Evolutionary conservation across 2,329 filamentous ascomycete species (phyloP).

Genomic region (Sphaerulina populicola): DNA sequence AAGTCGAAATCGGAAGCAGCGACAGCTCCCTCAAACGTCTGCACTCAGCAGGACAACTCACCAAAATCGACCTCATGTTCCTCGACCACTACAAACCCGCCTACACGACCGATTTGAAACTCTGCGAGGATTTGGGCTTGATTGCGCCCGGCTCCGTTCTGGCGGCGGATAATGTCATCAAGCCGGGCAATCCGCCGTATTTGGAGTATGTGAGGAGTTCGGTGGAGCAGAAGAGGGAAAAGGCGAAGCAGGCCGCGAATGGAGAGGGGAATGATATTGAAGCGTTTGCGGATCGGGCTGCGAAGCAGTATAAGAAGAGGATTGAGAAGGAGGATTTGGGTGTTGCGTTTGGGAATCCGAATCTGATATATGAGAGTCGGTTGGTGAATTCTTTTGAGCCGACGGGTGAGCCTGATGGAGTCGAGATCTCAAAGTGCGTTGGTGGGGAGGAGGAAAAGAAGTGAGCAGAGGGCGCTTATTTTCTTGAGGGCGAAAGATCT

Average conservation of each 20-base stretch:
- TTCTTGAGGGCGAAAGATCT: not conserved
- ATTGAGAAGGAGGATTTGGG: slow-evolving; percentile 41
- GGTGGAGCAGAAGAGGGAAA: slow-evolving; percentile 44
- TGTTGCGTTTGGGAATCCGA: slow-evolving; percentile 50
- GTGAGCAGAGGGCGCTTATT: not conserved
- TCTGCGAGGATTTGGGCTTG: slow-evolving; percentile 63
- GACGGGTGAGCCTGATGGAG: slow-evolving; percentile 56
- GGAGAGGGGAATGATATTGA: slow-evolving; percentile 27
- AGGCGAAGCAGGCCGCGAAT: slow-evolving; percentile 18
- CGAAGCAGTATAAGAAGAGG: slow-evolving; percentile 43
- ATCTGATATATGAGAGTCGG: slow-evolving; percentile 57
- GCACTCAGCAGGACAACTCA: slow-evolving; percentile 45
- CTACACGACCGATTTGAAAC: slow-evolving; percentile 65
- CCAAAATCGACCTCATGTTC: slow-evolving; percentile 63
- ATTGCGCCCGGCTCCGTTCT: slow-evolving; percentile 55
- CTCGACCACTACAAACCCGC: slow-evolving; percentile 73
- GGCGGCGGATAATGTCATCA: slow-evolving; percentile 63
- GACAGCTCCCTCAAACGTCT: slow-evolving; percentile 57
- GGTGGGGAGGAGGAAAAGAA: slow-evolving; percentile 26
- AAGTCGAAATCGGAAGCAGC: slow-evolving; percentile 61
- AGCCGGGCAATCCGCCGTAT: slow-evolving; percentile 63
- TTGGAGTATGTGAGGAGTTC: slow-evolving; percentile 60
- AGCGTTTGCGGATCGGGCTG: slow-evolving; percentile 39
- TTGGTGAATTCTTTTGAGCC: slow-evolving; percentile 60
- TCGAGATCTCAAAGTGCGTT: slow-evolving; percentile 58